These are phyloP conservation scores for Ophiosphaerella herpotricha DNA, from an alignment of 2,329 filamentous ascomycete genomes.

Conservation along the genomic window DNA sequence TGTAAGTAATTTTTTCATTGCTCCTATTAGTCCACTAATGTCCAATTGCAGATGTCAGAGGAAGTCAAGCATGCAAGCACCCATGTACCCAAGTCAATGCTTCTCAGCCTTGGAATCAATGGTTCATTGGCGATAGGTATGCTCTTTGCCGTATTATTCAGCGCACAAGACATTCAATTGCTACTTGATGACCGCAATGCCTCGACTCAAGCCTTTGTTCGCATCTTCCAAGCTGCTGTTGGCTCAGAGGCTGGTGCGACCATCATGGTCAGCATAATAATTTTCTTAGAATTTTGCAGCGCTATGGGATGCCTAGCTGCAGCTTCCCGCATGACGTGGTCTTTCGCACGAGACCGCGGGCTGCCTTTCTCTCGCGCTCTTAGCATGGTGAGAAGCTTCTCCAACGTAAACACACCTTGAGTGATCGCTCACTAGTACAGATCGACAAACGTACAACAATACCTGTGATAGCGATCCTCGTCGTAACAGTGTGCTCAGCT, in stretches of 20 bases:
- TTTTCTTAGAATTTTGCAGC: slow-evolving; percentile 48
- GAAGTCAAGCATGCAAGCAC: slow-evolving; percentile 45
- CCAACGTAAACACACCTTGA: not conserved
- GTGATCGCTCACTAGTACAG: slow-evolving; percentile 18
- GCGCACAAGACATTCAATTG: slow-evolving; percentile 36
- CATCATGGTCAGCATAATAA: slow-evolving; percentile 53
- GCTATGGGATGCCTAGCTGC: slow-evolving; percentile 49
- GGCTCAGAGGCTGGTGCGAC: slow-evolving; percentile 49
- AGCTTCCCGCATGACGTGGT: slow-evolving; percentile 50
- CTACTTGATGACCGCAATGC: slow-evolving; percentile 22
- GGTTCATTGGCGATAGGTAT: slow-evolving; percentile 48
- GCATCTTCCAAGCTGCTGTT: slow-evolving; percentile 51
- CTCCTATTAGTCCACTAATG: slow-evolving; percentile 5
- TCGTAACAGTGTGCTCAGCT: slow-evolving; percentile 50
- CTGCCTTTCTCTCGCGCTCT: slow-evolving; percentile 45
- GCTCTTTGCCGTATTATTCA: slow-evolving; percentile 50
- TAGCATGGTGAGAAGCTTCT: slow-evolving; percentile 29
- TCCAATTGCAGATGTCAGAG: slow-evolving; percentile 40
- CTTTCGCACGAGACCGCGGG: slow-evolving; percentile 51
- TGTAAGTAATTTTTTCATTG: slow-evolving; percentile 20
- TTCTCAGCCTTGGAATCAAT: slow-evolving; percentile 49
- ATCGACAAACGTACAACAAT: slow-evolving; percentile 43
- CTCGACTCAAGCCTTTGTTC: slow-evolving; percentile 53
- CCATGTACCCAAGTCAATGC: slow-evolving; percentile 50
- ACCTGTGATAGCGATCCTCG: slow-evolving; percentile 55